Evolutionary conservation across 1,284 basidiomycete genomes (phyloP), one percentile per base, ranked within the genome.

Genomic region (Bondarzewia mesenterica): DNA sequence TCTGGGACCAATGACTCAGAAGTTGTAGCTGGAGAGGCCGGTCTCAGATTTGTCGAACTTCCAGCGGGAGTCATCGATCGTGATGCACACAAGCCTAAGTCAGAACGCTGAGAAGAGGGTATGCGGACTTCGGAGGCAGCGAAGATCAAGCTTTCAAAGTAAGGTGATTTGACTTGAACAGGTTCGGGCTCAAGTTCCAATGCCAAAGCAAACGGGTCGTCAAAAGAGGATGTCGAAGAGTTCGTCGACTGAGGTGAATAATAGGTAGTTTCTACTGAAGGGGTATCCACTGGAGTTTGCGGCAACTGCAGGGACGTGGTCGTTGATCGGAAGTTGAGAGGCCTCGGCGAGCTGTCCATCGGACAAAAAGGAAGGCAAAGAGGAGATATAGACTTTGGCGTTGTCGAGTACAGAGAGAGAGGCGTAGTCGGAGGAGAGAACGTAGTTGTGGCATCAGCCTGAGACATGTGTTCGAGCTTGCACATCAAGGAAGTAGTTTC

Each of bases 161-260:
- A 47, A 7, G 38, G 23, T 21, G n/a, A 14, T 10, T 32, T 32
- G 29, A 32, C 29, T n/a, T 32, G 12, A 7, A n/a, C n/a, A n/a
- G 10, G n/a, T 5, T 27, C 35, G 8, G 44, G 20, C 4, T 21
- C 32, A 38, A 15, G 44, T 22, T 7, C 32, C 14, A 16, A 7
- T 25, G 18, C 25, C 16, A 37, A 47, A 14, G 42, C 27, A 22
- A 42, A 48, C 1, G 41, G 41, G 21, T 48, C 46, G 21, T 48
- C 46, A 26, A 16, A 38, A 5, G 36, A 7, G n/a, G 46, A 36
- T n/a, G n/a, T n/a, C n/a, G n/a, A n/a, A n/a, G n/a, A n/a, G n/a
- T n/a, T n/a, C n/a, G n/a, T n/a, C n/a, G n/a, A n/a, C n/a, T n/a
- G n/a, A n/a, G n/a, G n/a, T n/a, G n/a, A n/a, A n/a, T n/a, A n/a